phyloP scores from a whole-genome alignment of 2,329 filamentous ascomycete species.

The Dothideomycetes sp. region DNA sequence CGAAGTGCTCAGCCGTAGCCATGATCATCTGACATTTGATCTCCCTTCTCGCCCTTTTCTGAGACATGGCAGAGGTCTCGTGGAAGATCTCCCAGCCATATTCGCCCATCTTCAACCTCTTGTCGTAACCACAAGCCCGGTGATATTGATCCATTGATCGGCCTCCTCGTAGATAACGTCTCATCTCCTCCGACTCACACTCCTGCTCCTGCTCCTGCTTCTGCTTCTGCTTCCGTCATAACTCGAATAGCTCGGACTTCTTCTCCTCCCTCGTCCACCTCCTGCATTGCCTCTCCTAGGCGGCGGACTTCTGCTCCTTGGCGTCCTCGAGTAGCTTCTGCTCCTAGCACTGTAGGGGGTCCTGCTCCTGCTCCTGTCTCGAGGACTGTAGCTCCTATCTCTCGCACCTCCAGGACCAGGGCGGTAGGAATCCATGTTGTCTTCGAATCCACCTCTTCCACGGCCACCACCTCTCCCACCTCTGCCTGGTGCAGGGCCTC shows the following conservation, averaged over 20 bases:
- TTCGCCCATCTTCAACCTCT: too few relatives aligned
- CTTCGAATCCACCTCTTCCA: conserved; percentile 26
- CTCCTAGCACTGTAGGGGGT: conserved; percentile 10
- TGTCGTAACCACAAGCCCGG: too few relatives aligned
- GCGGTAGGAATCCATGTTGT: conserved; percentile 15
- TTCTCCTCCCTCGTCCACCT: conserved; percentile 15
- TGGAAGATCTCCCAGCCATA: too few relatives aligned
- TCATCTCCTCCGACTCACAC: conserved; percentile 20
- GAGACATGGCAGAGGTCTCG: too few relatives aligned
- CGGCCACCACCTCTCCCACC: conserved; percentile 24
- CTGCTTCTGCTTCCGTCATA: conserved; percentile 11
- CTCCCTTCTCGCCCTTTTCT: too few relatives aligned
- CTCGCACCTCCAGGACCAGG: conserved; percentile 11
- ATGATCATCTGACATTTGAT: too few relatives aligned
- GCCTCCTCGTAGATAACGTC: background rate
- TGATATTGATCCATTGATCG: too few relatives aligned
- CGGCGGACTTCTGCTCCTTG: conserved; percentile 12
- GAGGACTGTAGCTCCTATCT: conserved; percentile 9
- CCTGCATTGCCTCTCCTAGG: conserved; percentile 15
- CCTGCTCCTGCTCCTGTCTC: conserved; percentile 11
- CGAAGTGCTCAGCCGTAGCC: too few relatives aligned
- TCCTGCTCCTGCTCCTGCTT: conserved; percentile 26
- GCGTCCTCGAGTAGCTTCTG: conserved; percentile 14
- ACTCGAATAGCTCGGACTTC: conserved; percentile 24
- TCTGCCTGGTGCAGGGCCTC: conserved; percentile 15